Evolutionary conservation across 352 stramenopile genomes (phyloP).

Genomic region (Phytophthora ramorum): DNA sequence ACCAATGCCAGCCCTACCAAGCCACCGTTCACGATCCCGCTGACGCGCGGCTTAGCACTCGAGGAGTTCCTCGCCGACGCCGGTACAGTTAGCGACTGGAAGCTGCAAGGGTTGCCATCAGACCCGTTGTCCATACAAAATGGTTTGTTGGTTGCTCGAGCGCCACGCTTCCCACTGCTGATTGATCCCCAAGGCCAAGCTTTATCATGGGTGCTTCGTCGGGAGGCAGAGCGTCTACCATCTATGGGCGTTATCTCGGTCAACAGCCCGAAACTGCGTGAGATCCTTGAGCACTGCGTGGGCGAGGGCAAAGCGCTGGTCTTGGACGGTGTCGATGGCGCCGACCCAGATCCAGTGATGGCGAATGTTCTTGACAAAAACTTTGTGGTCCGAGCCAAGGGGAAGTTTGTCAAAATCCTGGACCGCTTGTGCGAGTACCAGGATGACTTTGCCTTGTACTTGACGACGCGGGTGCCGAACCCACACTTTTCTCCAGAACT

Average conservation of each 20-base stretch:
- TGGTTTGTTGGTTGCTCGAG: constrained; percentile 86
- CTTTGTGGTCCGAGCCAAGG: constrained; percentile 64
- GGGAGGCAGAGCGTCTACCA: constrained; percentile 71
- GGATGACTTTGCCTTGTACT: constrained; percentile 70
- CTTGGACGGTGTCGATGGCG: constrained; percentile 73
- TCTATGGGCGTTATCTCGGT: constrained; percentile 69
- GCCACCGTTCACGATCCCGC: constrained; percentile 54
- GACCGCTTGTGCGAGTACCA: constrained; percentile 75
- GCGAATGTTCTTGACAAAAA: constrained; percentile 74
- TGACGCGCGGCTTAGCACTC: constrained; percentile 67
- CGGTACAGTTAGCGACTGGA: constrained; percentile 89
- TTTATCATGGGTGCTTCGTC: constrained; percentile 82
- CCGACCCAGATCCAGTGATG: constrained; percentile 65
- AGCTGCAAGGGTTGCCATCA: constrained; percentile 84
- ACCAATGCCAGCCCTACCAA: constrained; percentile 12
- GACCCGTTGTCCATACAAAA: constrained; percentile 93
- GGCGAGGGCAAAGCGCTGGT: constrained; percentile 89
- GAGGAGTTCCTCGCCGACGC: constrained; percentile 81
- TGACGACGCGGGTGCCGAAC: constrained; percentile 72
- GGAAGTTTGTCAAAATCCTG: constrained; percentile 72
- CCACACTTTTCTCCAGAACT: constrained; percentile 78
- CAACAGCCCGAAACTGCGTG: constrained; percentile 70
- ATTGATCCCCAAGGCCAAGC: constrained; percentile 93
- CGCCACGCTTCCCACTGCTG: constrained; percentile 81
- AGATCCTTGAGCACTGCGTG: constrained; percentile 89